A percentile compares a stretch with the other conserved stretches of the same genome.
Conservation (phyloP, 352 stramenopile species). For the Thalassiosira mediterranea region DNA sequence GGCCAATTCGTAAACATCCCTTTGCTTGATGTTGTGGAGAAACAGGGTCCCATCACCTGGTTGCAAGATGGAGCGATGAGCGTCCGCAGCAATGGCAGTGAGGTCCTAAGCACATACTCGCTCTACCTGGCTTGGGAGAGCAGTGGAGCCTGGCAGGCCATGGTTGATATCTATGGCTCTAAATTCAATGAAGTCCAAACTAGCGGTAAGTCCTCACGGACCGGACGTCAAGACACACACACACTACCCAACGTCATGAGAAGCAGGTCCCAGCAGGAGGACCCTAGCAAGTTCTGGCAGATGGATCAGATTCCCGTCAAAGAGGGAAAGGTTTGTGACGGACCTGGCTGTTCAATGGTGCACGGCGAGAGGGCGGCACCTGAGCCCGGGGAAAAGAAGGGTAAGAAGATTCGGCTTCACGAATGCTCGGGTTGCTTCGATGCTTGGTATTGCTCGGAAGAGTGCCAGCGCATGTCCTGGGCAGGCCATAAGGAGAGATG, state of each 20-base stretch:
- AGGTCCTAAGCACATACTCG: slow-evolving; percentile 59
- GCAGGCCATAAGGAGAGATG: slow-evolving; percentile 44
- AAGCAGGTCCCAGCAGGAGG: slow-evolving; percentile 12
- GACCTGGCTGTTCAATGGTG: slow-evolving; percentile 42
- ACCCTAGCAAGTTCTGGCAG: not conserved
- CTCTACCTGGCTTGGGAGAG: slow-evolving; percentile 68
- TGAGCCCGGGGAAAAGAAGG: slow-evolving; percentile 48
- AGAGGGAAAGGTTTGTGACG: slow-evolving; percentile 45
- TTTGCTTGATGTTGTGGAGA: slow-evolving; percentile 57
- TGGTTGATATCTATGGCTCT: slow-evolving; percentile 64
- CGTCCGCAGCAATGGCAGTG: not conserved
- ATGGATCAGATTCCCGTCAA: slow-evolving; percentile 8
- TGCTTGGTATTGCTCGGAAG: slow-evolving; percentile 53
- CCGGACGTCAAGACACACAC: too few species aligned
- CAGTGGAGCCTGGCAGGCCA: slow-evolving; percentile 60
- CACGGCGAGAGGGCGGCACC: slow-evolving; percentile 41
- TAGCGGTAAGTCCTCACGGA: too few species aligned
- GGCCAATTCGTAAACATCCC: slow-evolving; percentile 1
- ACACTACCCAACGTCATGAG: too few species aligned
- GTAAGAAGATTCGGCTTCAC: slow-evolving; percentile 55
- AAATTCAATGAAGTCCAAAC: too few species aligned
- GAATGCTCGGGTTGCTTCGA: slow-evolving; percentile 60
- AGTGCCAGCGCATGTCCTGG: slow-evolving; percentile 60
- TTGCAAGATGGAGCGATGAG: not conserved
- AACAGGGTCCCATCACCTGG: slow-evolving; percentile 31